phyloP scores from a whole-genome alignment of 2,329 filamentous ascomycete species.

The Aspergillus aculeatus region DNA sequence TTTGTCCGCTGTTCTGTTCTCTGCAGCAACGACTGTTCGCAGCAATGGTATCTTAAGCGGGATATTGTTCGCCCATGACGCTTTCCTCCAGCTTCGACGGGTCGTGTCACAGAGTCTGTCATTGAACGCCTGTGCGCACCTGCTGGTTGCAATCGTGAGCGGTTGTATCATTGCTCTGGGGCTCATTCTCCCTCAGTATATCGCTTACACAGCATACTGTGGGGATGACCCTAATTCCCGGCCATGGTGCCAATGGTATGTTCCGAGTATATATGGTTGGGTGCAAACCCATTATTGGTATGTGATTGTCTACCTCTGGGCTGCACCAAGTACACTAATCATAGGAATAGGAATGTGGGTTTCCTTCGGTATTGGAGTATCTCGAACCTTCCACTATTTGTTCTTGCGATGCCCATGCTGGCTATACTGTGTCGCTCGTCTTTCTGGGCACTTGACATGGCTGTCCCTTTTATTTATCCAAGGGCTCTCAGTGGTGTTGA shows the following conservation, averaged over 20 bases:
- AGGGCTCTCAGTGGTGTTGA: slow-evolving; percentile 13
- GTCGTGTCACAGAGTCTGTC: slow-evolving; percentile 41
- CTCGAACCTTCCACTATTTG: slow-evolving; percentile 81
- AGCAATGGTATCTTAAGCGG: slow-evolving; percentile 87
- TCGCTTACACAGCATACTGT: slow-evolving; percentile 75
- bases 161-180: slow-evolving; percentile 68
- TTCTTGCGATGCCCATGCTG: slow-evolving; percentile 77
- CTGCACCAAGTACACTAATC: slow-evolving; percentile 15
- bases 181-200: slow-evolving; percentile 67
- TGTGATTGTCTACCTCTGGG: slow-evolving; percentile 28
- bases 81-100: slow-evolving; percentile 43
- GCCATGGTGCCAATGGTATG: slow-evolving; percentile 70
- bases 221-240: slow-evolving; percentile 41
- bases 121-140: slow-evolving; percentile 48
- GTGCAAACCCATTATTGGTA: slow-evolving; percentile 92
- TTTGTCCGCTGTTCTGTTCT: slow-evolving; percentile 67
- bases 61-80: slow-evolving; percentile 68
- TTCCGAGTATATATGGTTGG: slow-evolving; percentile 88
- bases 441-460: slow-evolving; percentile 40
- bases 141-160: slow-evolving; percentile 61
- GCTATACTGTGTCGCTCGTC: slow-evolving; percentile 65
- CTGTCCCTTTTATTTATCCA: slow-evolving; percentile 23
- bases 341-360: slow-evolving; percentile 71
- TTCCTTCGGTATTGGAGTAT: slow-evolving; percentile 88
- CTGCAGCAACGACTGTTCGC: slow-evolving; percentile 69